Base-by-base conservation (phyloP, 208 protist genomes). In the Vickermania ingenoplastis region DNA sequence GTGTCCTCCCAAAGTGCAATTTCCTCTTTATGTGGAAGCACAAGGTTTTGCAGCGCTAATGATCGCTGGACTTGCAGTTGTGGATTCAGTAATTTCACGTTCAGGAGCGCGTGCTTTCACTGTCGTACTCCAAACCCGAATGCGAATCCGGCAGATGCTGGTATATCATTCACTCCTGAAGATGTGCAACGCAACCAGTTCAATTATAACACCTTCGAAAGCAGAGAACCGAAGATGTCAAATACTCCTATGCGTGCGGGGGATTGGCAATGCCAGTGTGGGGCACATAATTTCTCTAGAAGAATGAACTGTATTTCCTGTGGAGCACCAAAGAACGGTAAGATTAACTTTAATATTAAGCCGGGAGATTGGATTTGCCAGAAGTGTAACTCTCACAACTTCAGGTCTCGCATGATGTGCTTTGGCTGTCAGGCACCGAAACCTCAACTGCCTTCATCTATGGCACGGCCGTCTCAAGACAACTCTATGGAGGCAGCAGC, bases 241-340 rank as follows among this genome's bases (percentile, higher is more conserved):
- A n/a, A n/a, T n/a, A n/a, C 17, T 45, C 36, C 36, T 17, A 45
- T 45, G 36, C 36, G 36, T 17, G 7, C 36, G 7, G 80, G 80
- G 4, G 82, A 93, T 59, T 93, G 86, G 83, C 55, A 76, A 26
- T 93, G 86, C 63, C 61, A 41, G 0, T 93, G 86, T 52, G 81
- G 83, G 17, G 63, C 64, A 13, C 79, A 86, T 53, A 93, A 93
- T 61, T 91, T 93, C 59, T 65, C 80, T 0, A 65, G 57, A 24
- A 69, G 75, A 14, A 62, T 22, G 3, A 50, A 61, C 26, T 81
- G 75, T 51, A 65, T 67, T 49, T 50, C 27, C 11, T 81, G 73
- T 63, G 56, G 31, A 24, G 27, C 23, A 3, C 30, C 56, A 13
- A 17, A 17, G 23, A 54, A 26, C 50, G 21, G 50, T 28, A 13